Evolutionary conservation across 805 yeast species (phyloP).

Genomic region (Wickerhamomyces hampshirensis): DNA sequence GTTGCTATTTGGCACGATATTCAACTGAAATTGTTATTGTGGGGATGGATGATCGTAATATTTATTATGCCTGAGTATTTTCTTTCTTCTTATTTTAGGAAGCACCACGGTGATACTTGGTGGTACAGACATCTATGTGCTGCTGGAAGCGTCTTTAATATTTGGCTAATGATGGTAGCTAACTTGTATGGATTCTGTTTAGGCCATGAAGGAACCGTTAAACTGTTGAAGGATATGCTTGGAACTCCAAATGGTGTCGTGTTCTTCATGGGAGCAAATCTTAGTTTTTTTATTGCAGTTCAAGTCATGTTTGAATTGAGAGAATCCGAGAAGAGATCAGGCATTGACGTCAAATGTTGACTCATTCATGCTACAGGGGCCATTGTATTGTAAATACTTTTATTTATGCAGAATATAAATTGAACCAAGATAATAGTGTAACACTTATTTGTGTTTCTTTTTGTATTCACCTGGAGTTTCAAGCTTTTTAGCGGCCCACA

Average conservation of each 20-base stretch:
- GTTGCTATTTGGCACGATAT: slow-evolving; percentile 99
- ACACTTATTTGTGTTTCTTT: slow-evolving; percentile 27
- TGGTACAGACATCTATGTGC: slow-evolving; percentile 85
- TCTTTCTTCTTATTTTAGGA: slow-evolving; percentile 41
- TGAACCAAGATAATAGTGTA: slow-evolving; percentile 1
- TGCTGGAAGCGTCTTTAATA: slow-evolving; percentile 79
- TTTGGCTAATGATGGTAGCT: slow-evolving; percentile 98
- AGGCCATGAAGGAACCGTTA: slow-evolving; percentile 78
- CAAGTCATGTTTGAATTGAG: slow-evolving; percentile 95
- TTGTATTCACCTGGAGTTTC: slow-evolving; percentile 82
- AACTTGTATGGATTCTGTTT: slow-evolving; percentile 92
- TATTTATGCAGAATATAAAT: no score
- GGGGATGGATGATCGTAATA: slow-evolving; percentile 95
- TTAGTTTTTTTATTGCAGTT: slow-evolving; percentile 71
- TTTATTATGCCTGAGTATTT: slow-evolving; percentile 83
- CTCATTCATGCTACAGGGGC: no score
- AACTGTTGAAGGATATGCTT: slow-evolving; percentile 65
- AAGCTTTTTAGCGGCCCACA: slow-evolving; percentile 57
- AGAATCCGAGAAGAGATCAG: slow-evolving; percentile 78
- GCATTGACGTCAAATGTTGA: slow-evolving; percentile 78
- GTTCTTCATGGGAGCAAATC: slow-evolving; percentile 57
- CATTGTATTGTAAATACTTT: no score
- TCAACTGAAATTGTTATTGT: slow-evolving; percentile 73
- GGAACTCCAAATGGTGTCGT: slow-evolving; percentile 61
- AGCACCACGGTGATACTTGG: slow-evolving; percentile 39